phyloP scores from a whole-genome alignment of 2,329 filamentous ascomycete genomes.

The Stemphylium vesicarium region DNA sequence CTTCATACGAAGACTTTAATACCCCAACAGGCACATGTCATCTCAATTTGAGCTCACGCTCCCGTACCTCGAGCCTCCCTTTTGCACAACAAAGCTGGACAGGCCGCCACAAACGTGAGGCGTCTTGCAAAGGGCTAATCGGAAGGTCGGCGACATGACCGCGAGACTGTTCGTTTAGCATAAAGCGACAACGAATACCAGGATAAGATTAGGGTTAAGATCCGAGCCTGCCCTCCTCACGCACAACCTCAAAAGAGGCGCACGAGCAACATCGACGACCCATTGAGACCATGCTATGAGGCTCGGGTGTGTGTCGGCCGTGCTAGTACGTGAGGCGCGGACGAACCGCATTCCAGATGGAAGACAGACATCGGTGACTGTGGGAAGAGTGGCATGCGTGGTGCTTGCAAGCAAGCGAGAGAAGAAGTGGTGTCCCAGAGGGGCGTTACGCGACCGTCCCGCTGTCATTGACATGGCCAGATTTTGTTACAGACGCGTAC shows the following conservation, averaged over 20 bases:
- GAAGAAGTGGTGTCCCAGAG: slow-evolving; percentile 30
- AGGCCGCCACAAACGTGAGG: slow-evolving; percentile 23
- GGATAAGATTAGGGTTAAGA: slow-evolving; percentile 94
- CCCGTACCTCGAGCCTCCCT: slow-evolving; percentile 55
- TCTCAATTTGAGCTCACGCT: slow-evolving; percentile 58
- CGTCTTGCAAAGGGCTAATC: slow-evolving; percentile 59
- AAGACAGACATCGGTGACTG: slow-evolving; percentile 79
- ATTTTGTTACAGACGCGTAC: slow-evolving; percentile 16
- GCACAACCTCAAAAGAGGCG: slow-evolving; percentile 44
- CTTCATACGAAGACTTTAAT: slow-evolving; percentile 75
- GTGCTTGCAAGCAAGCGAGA: slow-evolving; percentile 43
- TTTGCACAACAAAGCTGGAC: slow-evolving; percentile 41
- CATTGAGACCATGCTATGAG: slow-evolving; percentile 64
- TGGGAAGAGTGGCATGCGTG: slow-evolving; percentile 76
- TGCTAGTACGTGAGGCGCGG: slow-evolving; percentile 50
- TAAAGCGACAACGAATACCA: slow-evolving; percentile 63
- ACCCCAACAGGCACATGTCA: slow-evolving; percentile 74
- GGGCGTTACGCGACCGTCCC: slow-evolving; percentile 34
- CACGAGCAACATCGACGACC: slow-evolving; percentile 50
- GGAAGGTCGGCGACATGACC: slow-evolving; percentile 70
- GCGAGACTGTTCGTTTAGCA: slow-evolving; percentile 53
- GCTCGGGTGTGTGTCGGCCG: slow-evolving; percentile 62
- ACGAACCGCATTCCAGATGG: slow-evolving; percentile 62
- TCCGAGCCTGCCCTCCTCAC: slow-evolving; percentile 74
- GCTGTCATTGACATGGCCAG: slow-evolving; percentile 38